A percentile compares a stretch with the other conserved stretches of the same genome.
These are phyloP conservation scores for Millerozyma acaciae DNA, from an alignment of 805 yeast species.

Conservation along the genomic window DNA sequence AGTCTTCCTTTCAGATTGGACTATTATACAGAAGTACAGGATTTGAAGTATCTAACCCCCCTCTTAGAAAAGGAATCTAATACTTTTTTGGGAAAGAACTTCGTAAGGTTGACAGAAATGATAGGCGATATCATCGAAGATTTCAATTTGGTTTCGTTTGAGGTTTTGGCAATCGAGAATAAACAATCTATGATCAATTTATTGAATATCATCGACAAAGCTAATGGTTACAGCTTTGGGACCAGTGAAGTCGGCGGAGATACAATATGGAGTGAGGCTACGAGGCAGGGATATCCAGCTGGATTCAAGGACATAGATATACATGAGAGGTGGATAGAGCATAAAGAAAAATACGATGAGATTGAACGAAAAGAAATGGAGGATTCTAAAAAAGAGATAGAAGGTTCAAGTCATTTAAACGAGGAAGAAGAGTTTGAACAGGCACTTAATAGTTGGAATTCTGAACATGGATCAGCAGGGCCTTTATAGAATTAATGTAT, in stretches of 20 bases:
- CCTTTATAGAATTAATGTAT: conserved; percentile 23
- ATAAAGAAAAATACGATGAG: conserved; percentile 73
- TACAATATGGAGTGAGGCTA: conserved; percentile 94
- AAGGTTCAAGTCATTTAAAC: conserved; percentile 40
- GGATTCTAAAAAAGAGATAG: conserved; percentile 33
- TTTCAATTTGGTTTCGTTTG: conserved; percentile 81
- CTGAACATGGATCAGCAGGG: conserved; percentile 17
- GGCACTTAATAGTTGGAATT: conserved; percentile 29
- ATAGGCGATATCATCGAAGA: conserved; percentile 84
- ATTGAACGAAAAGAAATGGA: conserved; percentile 40
- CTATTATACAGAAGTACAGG: conserved; percentile 90
- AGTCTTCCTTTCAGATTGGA: conserved; percentile 77
- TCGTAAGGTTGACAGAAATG: conserved; percentile 64
- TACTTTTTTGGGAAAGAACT: conserved; percentile 55
- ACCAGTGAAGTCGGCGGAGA: conserved; percentile 96
- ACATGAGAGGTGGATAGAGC: conserved; percentile 94
- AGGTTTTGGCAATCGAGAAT: conserved; percentile 87
- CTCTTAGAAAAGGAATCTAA: conserved; percentile 68
- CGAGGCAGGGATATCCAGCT: conserved; percentile 66
- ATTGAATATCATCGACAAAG: conserved; percentile 76
- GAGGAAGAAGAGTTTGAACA: conserved; percentile 71
- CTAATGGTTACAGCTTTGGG: conserved; percentile 92
- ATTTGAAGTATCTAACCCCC: conserved; percentile 65
- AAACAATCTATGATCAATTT: conserved; percentile 86
- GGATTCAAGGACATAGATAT: conserved; percentile 57